phyloP scores from a whole-genome alignment of 495 filamentous ascomycete genomes.

The Trichoderma orchidacearum region DNA sequence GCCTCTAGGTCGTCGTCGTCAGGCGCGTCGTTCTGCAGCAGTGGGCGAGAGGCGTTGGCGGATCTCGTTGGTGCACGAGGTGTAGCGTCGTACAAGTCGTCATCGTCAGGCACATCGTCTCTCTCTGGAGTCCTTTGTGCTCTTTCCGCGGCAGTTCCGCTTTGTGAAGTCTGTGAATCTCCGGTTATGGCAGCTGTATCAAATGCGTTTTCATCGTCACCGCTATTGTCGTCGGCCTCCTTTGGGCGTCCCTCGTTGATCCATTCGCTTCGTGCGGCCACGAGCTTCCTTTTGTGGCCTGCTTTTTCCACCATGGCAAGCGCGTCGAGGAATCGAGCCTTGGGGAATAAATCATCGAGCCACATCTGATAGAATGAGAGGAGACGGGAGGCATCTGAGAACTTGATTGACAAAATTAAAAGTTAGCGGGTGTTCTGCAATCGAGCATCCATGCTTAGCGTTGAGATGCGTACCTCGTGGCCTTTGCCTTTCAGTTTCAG shows the following conservation, averaged over 20 bases:
- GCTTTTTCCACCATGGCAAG: slow-evolving; percentile 86
- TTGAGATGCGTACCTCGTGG: slow-evolving; percentile 54
- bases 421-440: not conserved
- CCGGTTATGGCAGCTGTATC: not conserved
- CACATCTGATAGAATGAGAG: slow-evolving; percentile 89
- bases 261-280: slow-evolving; percentile 54
- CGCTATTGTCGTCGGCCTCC: slow-evolving; percentile 36
- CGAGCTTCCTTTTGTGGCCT: slow-evolving; percentile 70
- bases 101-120: slow-evolving; percentile 21
- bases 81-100: slow-evolving; percentile 30
- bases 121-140: slow-evolving; percentile 11
- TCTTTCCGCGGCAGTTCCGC: not conserved
- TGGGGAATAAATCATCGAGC: slow-evolving; percentile 93
- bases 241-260: slow-evolving; percentile 61
- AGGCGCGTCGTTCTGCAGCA: slow-evolving; percentile 11
- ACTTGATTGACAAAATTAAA: slow-evolving; percentile 35
- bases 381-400: slow-evolving; percentile 67
- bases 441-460: not conserved
- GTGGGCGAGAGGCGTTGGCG: not conserved
- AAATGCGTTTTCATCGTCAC: slow-evolving; percentile 18
- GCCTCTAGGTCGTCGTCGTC: slow-evolving; percentile 40
- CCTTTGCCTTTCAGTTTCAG: slow-evolving; percentile 86
- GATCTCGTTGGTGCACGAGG: slow-evolving; percentile 11
- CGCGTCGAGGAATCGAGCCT: slow-evolving; percentile 85
- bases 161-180: not conserved